Evolutionary conservation across 257 asterid genomes (phyloP), one percentile per base, ranked within the genome.

Genomic region (Nicotiana benthamiana): DNA sequence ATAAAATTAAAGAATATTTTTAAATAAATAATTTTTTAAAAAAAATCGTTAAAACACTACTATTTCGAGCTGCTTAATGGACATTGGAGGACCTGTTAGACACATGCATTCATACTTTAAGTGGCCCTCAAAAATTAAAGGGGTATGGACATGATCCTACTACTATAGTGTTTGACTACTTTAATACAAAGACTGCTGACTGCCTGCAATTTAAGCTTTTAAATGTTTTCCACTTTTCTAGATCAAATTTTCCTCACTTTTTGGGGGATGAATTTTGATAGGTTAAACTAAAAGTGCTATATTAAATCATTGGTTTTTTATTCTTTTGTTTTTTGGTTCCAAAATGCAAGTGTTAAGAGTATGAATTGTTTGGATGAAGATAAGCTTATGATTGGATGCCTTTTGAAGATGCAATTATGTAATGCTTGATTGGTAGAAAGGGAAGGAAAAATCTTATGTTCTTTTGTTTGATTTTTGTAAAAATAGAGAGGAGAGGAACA

Each of bases 91-190:
- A 43, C 48, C 77, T 72, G 77, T 46, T 46, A 24, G 78, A 72
- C 78, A 72, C 60, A 1, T 72, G 61, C 78, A 48, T 15, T 72
- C 24, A 72, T 72, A 72, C 78, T 72, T 72, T 24, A 22, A 72
- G 78, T 72, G 60, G 8, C 40, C 60, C 24, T 46, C 77, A 22
- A 40, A 36, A 36, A 40, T 40, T 40, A 40, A 40, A 40, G 12
- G 77, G 57, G 34, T 72, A 72, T 48, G 60, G 22, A 22, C 60
- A 72, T 24, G 61, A 72, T 24, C 24, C 78, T 60, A 46, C 78
- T 72, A 24, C 22, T 13, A 46, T 72, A 24, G 78, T 46, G 22
- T 72, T 46, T 72, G 60, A 46, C 78, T 60, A 46, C 48, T 34
- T 70, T 64, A 28, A 9, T 30, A 28, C 22, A 6, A 52, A 27